These are phyloP conservation scores for Pezicula radicicola DNA, from an alignment of 2,329 filamentous ascomycete genomes.

Conservation along the genomic window DNA sequence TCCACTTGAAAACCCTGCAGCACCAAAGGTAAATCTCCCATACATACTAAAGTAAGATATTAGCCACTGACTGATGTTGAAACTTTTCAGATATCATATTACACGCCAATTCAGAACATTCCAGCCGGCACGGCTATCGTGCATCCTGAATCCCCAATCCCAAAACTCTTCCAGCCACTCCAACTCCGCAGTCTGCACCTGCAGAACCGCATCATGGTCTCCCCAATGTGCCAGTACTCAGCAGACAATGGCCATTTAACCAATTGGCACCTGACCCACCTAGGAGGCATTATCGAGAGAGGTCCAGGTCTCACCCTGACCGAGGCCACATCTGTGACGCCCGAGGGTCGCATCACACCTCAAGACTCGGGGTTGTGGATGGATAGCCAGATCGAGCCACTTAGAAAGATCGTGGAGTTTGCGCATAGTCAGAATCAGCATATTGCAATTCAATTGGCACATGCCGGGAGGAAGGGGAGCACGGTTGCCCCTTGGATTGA, in stretches of 20 bases:
- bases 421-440: conserved; percentile 63
- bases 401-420: conserved; percentile 70
- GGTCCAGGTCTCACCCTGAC: conserved; percentile 71
- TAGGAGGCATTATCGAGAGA: conserved; percentile 72
- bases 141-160: conserved; percentile 42
- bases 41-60: neutral
- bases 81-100: conserved; percentile 33
- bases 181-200: conserved; percentile 44
- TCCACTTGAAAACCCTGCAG: neutral
- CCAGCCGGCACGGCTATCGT: conserved; percentile 36
- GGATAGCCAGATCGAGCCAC: conserved; percentile 72
- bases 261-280: conserved; percentile 73
- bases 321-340: conserved; percentile 73
- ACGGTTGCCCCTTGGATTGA: conserved; percentile 60
- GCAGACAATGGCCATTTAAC: conserved; percentile 69
- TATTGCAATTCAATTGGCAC: conserved; percentile 73
- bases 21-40: neutral
- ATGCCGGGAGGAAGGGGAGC: conserved; percentile 69
- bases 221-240: conserved; percentile 64
- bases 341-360: conserved; percentile 77
- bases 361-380: conserved; percentile 78
- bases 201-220: conserved; percentile 62
- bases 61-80: neutral
- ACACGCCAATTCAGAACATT: conserved; percentile 40
- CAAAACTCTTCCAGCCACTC: conserved; percentile 39